Evolutionary conservation across 176 grass and related monocot genomes (phyloP), one percentile per base, ranked within the genome.

Genomic region (Pontederia paniculata): DNA sequence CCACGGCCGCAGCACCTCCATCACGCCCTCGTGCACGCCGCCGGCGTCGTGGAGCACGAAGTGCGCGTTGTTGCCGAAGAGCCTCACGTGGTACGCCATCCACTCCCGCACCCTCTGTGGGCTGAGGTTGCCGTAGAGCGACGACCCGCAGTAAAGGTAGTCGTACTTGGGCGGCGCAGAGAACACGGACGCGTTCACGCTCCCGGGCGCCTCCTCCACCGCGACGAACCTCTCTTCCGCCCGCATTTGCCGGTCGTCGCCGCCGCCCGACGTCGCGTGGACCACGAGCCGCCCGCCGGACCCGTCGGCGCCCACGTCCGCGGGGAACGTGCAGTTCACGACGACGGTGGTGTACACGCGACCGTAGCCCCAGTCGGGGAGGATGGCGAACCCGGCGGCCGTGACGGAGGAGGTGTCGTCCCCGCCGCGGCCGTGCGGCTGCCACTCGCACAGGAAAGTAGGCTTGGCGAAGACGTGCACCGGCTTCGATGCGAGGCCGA

Each of bases 351-450:
- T 88, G 81, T 95, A 95, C 47, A 88, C 66, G 64, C 81, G 80
- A 31, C 89, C 89, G 50, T 95, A 95, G 14, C 89, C 89, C 89
- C 84, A 95, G 70, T 95, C 89, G 14, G 89, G 89, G 12, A 95
- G 84, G 71, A 95, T 88, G 70, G 73, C 82, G 71, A 82, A 84
- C 19, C 60, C 84, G 42, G 73, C 62, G 28, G 74, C 60, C 58
- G 57, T 56, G 76, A 65, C 49, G 11, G 77, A 65, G 54, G 19
- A 59, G 60, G 44, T 63, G 45, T 21, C 50, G 42, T 20, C 18
- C 37, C 55, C 41, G 16, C 60, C 44, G 21, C 60, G 55, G 13
- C 5, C 50, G 57, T 70, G 82, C 50, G 82, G 67, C 8, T 70
- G 50, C 90, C 90, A 96, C 67, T 96, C 90, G 69, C 90, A 96